Evolutionary conservation across 345 rosid genomes (phyloP), one percentile per base, ranked within the genome.

Genomic region (Salix suchowensis): DNA sequence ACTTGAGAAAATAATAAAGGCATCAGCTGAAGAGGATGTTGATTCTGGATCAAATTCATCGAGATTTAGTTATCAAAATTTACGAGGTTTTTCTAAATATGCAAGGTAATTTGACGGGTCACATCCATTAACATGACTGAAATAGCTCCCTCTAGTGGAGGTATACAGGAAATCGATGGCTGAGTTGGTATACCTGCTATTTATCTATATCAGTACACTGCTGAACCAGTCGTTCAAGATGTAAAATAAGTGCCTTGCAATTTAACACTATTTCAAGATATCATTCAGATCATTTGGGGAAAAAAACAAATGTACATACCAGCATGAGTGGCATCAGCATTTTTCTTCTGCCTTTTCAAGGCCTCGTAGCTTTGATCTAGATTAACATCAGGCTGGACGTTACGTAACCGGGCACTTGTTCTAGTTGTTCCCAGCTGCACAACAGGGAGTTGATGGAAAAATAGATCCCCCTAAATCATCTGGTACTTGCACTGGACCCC

Each of bases 341-440:
- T 85, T 87, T 94, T 96, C 88, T 91, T 93, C 8, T 89, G 97
- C 82, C 94, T 89, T 86, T 88, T 92, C 76, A 91, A 79, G 70
- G 91, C 91, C 73, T 91, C 97, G 32, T 84, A 79, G 69, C 93
- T 91, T 84, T 87, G 90, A 84, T 89, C 97, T 67, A 84, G 76
- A 88, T 89, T 87, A 84, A 89, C 86, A 74, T 89, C 93, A 64
- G 97, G 97, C 80, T 89, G 97, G 76, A 92, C 92, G 84, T 96
- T 91, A n/a, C 97, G 94, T 67, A 93, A 90, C 10, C 99, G 90
- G 15, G 98, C 99, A 88, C 98, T 96, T 58, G 93, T 80, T 82
- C 99, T 89, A 61, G 98, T 92, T 37, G 92, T 90, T 79, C 91
- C 97, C 73, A 88, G 86, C 83, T 92, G 96, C 79, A 90, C 88